phyloP scores from a whole-genome alignment of 2,329 filamentous ascomycete species.

The Didymosphaeria variabile region DNA sequence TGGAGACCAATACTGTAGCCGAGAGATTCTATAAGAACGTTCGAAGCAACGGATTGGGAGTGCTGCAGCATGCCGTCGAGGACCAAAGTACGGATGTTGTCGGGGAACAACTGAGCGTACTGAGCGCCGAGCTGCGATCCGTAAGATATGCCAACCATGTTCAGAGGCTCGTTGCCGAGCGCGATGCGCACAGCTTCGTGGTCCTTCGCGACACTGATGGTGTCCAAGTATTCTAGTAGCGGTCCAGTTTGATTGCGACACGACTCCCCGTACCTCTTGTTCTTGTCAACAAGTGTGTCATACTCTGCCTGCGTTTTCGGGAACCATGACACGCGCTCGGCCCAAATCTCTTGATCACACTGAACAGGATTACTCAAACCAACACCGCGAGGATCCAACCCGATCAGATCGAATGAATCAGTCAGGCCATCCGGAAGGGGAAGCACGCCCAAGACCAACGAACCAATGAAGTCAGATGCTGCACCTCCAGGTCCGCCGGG shows the following conservation, averaged over 20 bases:
- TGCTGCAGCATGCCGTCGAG: slow-evolving; percentile 58
- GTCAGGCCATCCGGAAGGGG: slow-evolving; percentile 12
- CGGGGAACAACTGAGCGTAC: slow-evolving; percentile 55
- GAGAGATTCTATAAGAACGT: slow-evolving; percentile 46
- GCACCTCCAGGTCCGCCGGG: slow-evolving; percentile 51
- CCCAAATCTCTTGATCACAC: slow-evolving; percentile 51
- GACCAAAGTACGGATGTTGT: slow-evolving; percentile 52
- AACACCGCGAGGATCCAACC: slow-evolving; percentile 55
- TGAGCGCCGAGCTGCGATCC: slow-evolving; percentile 54
- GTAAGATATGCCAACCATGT: slow-evolving; percentile 56
- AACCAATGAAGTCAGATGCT: slow-evolving; percentile 34
- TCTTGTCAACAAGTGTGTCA: slow-evolving; percentile 51
- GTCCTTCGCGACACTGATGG: slow-evolving; percentile 40
- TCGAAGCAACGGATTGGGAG: slow-evolving; percentile 44
- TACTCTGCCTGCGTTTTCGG: slow-evolving; percentile 51
- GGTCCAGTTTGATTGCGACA: slow-evolving; percentile 52
- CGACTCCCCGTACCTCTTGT: slow-evolving; percentile 50
- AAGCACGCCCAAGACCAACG: slow-evolving; percentile 9
- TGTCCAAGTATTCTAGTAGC: slow-evolving; percentile 54
- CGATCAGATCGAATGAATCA: slow-evolving; percentile 54
- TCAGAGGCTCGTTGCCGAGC: slow-evolving; percentile 47
- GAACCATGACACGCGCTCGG: slow-evolving; percentile 48
- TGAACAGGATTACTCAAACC: slow-evolving; percentile 51
- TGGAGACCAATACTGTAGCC: slow-evolving; percentile 49
- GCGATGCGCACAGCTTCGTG: slow-evolving; percentile 45